Base-by-base conservation (phyloP, 805 yeast species). In the Dipodascopsis tothii region DNA sequence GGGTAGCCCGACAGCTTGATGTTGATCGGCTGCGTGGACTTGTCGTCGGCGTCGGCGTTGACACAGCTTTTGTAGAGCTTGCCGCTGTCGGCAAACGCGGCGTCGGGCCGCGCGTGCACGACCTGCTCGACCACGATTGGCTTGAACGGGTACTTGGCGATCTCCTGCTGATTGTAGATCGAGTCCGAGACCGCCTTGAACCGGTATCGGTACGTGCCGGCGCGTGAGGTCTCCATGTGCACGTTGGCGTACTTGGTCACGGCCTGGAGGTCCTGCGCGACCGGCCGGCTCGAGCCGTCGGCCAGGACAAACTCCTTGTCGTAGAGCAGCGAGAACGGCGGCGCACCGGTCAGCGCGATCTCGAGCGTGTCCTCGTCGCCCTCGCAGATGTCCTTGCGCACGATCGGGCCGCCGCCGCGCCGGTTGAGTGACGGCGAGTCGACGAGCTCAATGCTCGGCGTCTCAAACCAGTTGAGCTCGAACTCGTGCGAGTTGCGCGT, bases 291-390 rank as follows among this genome's bases (percentile, higher is more conserved):
- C 18, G 35, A 16, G 2, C 17, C 41, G 16, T 32, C 33, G n/a
- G 33, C 35, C 16, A 16, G 34, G 5, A 18, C 40, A n/a, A 41
- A 23, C 16, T 22, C 17, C 20, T 33, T 38, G n/a, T 75, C 73
- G 59, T 86, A 85, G 33, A 75, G 77, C 21, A 87, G 65, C n/a
- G 73, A 62, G 51, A 85, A 85, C 20, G 90, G 88, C 1, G 79
- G 69, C 4, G 73, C 62, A 1, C 86, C 90, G 33, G 63, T 64
- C 28, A 82, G 60, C 2, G 69, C 59, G 27, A 83, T 49, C 42
- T 74, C 80, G 25, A 76, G 58, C 1, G 71, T 64, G 43, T 69
- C 72, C 43, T 72, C 76, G 23, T 63, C 66, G 33, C 66, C 68
- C 51, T 73, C 75, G 51, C 81, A 76, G 11, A 75, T 70, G 27